Evolutionary conservation across 257 asterid species (phyloP).

Genomic region (Solanum piurae): DNA sequence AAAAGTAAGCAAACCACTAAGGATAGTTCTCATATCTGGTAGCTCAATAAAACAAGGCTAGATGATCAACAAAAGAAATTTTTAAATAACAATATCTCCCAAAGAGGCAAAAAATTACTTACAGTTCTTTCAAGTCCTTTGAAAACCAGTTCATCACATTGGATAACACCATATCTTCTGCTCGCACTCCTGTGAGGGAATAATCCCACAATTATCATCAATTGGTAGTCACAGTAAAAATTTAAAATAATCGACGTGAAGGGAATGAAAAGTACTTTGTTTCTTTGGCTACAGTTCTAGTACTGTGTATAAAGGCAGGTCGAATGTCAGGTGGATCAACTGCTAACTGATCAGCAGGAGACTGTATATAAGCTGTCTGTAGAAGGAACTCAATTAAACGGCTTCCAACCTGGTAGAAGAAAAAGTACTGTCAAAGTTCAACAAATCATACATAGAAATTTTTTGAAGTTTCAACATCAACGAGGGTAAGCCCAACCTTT

Average conservation of each 20-base stretch:
- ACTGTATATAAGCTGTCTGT: conserved; percentile 80
- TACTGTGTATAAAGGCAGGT: conserved; percentile 83
- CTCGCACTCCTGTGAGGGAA: conserved; percentile 35
- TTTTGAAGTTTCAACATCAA: not conserved
- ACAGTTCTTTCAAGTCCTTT: conserved; percentile 90
- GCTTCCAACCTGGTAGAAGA: conserved; percentile 68
- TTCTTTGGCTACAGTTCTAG: conserved; percentile 42
- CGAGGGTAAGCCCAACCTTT: conserved; percentile 41
- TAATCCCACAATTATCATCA: conserved; percentile 12
- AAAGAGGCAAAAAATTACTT: conserved; percentile 13
- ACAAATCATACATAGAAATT: not conserved
- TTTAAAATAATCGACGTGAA: not conserved
- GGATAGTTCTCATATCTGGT: not conserved
- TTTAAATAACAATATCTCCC: not conserved
- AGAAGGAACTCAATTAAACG: conserved; percentile 74
- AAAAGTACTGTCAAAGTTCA: not conserved
- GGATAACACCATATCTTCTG: conserved; percentile 79
- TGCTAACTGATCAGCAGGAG: conserved; percentile 48
- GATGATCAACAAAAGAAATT: not conserved
- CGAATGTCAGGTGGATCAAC: conserved; percentile 80
- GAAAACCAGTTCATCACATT: conserved; percentile 70
- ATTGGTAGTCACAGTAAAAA: conserved; percentile 6
- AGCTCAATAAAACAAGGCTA: not conserved
- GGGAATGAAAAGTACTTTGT: conserved; percentile 25
- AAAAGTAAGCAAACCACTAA: not conserved